Evolutionary conservation across 768 basidiomycete genomes (phyloP).

Genomic region (Boletus barrowsii): DNA sequence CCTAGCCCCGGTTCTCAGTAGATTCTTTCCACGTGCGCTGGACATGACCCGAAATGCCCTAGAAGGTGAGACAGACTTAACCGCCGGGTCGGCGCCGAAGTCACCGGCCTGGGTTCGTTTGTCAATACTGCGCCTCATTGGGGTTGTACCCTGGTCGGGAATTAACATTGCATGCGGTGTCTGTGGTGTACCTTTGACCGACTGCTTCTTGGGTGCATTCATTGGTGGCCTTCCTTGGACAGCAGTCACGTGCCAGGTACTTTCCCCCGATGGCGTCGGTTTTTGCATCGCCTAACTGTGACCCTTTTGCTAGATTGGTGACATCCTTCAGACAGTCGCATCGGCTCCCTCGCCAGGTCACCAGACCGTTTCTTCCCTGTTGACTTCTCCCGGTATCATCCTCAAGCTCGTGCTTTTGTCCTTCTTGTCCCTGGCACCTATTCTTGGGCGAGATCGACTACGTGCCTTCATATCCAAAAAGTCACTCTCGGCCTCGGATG

Average conservation of each 20-base stretch:
- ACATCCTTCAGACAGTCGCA: conserved; percentile 82
- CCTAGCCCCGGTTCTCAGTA: conserved; percentile 77
- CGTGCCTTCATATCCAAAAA: conserved; percentile 50
- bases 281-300: conserved; percentile 3
- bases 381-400: conserved; percentile 80
- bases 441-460: conserved; percentile 69
- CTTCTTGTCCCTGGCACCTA: conserved; percentile 81
- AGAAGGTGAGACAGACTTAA: conserved; percentile 57
- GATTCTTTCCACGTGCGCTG: conserved; percentile 79
- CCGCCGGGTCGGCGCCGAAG: conserved; percentile 34
- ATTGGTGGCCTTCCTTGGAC: conserved; percentile 88
- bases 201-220: conserved; percentile 79
- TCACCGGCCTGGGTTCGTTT: conserved; percentile 76
- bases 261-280: conserved; percentile 24
- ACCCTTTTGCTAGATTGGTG: conserved; percentile 60
- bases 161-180: conserved; percentile 97
- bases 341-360: conserved; percentile 65
- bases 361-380: conserved; percentile 80
- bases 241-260: conserved; percentile 84
- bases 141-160: conserved; percentile 94
- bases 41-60: conserved; percentile 81
- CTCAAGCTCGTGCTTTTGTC: conserved; percentile 81
- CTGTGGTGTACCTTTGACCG: conserved; percentile 70
- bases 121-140: conserved; percentile 83
- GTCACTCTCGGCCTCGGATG: conserved; percentile 21